Evolutionary conservation across 176 grass and related monocot genomes (phyloP).

Genomic region (Tillandsia leiboldiana): DNA sequence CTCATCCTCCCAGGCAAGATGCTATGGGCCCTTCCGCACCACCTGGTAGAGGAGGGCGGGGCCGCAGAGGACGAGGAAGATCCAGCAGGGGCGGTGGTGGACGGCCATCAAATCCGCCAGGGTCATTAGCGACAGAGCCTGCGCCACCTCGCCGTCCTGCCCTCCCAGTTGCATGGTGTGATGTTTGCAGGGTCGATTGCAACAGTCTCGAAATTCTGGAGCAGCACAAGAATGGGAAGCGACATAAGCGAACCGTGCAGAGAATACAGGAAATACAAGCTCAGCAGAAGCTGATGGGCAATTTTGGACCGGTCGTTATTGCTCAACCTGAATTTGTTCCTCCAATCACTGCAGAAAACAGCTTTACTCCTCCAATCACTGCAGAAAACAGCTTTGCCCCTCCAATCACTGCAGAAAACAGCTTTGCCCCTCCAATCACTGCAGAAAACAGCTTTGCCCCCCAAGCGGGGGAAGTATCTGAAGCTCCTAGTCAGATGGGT

Average conservation of each 20-base stretch:
- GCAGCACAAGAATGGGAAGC: constrained; percentile 49
- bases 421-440: constrained; percentile 6
- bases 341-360: constrained; percentile 8
- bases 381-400: constrained; percentile 3
- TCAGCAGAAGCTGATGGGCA: constrained; percentile 31
- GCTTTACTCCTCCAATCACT: constrained; percentile 5
- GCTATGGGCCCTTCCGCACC: constrained; percentile 11
- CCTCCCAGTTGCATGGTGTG: constrained; percentile 42
- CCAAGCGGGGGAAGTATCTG: background rate
- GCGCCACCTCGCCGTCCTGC: background rate
- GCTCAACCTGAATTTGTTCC: constrained; percentile 14
- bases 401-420: constrained; percentile 8
- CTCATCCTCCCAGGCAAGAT: constrained; percentile 13
- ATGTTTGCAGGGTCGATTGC: constrained; percentile 57
- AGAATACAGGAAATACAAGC: constrained; percentile 46
- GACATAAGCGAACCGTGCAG: constrained; percentile 49
- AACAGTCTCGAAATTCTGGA: constrained; percentile 48
- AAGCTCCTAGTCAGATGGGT: constrained; percentile 11
- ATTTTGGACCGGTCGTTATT: constrained; percentile 2
- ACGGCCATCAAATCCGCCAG: background rate
- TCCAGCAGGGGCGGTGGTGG: constrained; percentile 3
- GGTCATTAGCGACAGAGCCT: background rate
- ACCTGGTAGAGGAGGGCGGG: constrained; percentile 21
- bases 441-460: constrained; percentile 5
- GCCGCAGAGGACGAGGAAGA: constrained; percentile 18